phyloP scores from a whole-genome alignment of 2,329 filamentous ascomycete genomes.

The Penicillium sp. region DNA sequence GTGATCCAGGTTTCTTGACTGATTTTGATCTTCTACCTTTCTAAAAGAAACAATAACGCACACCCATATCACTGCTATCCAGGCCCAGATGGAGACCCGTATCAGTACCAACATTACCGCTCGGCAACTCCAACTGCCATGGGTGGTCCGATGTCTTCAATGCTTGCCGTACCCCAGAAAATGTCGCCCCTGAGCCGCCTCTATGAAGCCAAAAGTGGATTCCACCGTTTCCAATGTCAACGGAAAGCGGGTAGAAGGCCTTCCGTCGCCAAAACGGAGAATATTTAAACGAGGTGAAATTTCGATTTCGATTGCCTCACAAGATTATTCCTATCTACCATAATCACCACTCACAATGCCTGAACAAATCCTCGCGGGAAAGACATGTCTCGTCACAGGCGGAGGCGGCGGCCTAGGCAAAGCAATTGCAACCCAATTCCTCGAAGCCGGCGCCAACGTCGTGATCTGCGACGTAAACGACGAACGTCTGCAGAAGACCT shows the following conservation, averaged over 20 bases:
- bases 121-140: constrained; percentile 3
- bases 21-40: not conserved
- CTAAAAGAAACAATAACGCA: not conserved
- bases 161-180: constrained; percentile 1
- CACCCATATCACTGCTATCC: not conserved
- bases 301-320: not conserved
- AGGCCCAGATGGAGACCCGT: not conserved
- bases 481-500: constrained; percentile 20
- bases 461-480: constrained; percentile 34
- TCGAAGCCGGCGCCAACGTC: constrained; percentile 33
- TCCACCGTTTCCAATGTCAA: not conserved
- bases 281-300: constrained; percentile 1
- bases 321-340: not conserved
- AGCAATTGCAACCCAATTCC: constrained; percentile 29
- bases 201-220: constrained; percentile 2
- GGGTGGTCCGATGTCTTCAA: constrained; percentile 3
- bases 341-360: constrained; percentile 10
- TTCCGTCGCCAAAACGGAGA: constrained; percentile 5
- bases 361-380: constrained; percentile 17
- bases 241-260: constrained; percentile 7
- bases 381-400: constrained; percentile 30
- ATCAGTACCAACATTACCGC: constrained; percentile 7
- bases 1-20: not conserved
- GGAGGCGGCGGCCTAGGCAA: constrained; percentile 33
- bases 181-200: not conserved